Percentiles rank a stretch among this genome's conserved stretches.
phyloP scores from a whole-genome alignment of 441 rosid species.

The Codiaeum variegatum region DNA sequence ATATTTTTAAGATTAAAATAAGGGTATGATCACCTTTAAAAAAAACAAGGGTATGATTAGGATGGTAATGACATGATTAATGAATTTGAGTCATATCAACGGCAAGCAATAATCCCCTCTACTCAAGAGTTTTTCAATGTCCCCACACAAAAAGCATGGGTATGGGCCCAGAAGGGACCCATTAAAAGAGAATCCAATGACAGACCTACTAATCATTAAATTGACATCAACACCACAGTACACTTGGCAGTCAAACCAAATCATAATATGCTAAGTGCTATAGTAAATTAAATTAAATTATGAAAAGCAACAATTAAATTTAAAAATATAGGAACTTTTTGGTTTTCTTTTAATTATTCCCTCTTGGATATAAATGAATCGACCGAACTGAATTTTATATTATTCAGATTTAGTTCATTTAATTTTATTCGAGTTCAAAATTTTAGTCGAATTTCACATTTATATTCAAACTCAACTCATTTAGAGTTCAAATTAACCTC shows the following conservation, averaged over 20 bases:
- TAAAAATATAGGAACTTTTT: no score
- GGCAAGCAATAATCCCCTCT: conserved; percentile 29
- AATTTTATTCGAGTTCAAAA: no score
- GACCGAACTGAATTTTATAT: no score
- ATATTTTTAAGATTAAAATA: no score
- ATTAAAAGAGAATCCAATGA: conserved; percentile 23
- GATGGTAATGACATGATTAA: neutral
- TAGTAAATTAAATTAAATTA: no score
- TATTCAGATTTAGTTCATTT: no score
- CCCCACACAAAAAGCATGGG: neutral
- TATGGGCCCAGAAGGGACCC: conserved; percentile 5
- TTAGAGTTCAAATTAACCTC: no score
- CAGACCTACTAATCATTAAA: conserved; percentile 18
- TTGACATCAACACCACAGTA: neutral
- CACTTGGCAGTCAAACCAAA: conserved; percentile 21
- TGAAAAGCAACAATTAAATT: no score
- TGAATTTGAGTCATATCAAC: conserved; percentile 30
- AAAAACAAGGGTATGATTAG: conserved; percentile 3
- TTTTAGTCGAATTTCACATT: no score
- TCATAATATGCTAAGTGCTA: conserved; percentile 13
- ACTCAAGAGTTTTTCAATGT: neutral
- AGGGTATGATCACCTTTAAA: neutral
- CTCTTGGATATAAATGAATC: no score
- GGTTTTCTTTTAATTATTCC: no score
- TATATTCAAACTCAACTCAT: no score